Evolutionary conservation across 1,139 yeast genomes (phyloP).

Genomic region (Arxiozyma heterogenica): DNA sequence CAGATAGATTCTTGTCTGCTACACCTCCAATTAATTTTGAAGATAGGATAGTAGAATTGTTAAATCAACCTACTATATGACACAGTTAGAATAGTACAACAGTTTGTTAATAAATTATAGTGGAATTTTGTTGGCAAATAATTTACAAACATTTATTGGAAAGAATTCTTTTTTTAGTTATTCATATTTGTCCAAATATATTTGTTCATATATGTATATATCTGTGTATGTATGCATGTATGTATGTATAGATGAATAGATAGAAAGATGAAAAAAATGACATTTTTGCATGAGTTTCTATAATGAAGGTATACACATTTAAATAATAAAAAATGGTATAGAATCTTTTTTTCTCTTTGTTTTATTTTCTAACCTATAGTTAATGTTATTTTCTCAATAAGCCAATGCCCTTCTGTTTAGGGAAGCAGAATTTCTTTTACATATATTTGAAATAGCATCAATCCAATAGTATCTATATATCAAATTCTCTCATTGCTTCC

Average conservation of each 20-base stretch:
- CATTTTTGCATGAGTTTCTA: background rate
- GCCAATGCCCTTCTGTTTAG: background rate
- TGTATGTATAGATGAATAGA: no score
- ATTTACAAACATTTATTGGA: background rate
- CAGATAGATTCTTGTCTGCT: constrained; percentile 52
- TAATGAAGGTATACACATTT: background rate
- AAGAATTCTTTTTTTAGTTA: no score
- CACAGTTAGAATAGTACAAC: background rate
- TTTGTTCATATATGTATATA: no score
- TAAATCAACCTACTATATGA: background rate
- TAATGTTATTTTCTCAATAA: no score
- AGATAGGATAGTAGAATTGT: background rate
- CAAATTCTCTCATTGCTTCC: constrained; percentile 23
- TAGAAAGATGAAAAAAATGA: background rate
- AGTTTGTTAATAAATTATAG: no score
- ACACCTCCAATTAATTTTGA: constrained; percentile 59
- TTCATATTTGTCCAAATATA: background rate
- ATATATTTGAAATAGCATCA: background rate
- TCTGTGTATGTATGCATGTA: no score
- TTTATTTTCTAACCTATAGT: no score
- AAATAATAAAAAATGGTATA: no score
- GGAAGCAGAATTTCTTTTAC: background rate
- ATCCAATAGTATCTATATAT: background rate
- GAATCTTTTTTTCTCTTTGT: no score
- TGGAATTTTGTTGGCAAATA: no score